Base-by-base conservation (phyloP, 768 basidiomycete species). In the Tricholoma sp. region DNA sequence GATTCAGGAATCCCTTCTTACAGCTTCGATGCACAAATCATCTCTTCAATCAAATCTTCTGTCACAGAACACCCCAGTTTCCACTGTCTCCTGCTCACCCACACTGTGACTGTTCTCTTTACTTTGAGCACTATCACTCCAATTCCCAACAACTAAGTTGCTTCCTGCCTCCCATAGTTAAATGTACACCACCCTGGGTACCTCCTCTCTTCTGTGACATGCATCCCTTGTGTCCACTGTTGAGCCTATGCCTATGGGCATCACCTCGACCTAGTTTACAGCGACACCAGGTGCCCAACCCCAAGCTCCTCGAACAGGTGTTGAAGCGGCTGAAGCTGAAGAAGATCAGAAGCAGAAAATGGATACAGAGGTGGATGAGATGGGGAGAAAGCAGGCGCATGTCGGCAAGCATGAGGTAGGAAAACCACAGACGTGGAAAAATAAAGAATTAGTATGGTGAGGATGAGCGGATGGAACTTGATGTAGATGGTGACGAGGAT, bases 391-490 rank as follows among this genome's bases (percentile, higher is more conserved):
- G 45, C 80, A 84, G 57, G 83, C 98, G 27, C 95, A 98, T 71
- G 72, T 98, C 55, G 90, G 76, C 57, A 91, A 84, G 71, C 96
- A 99, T n/a, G 76, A 92, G 98, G 73, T 69, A 98, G 73, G 71
- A 61, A 89, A 82, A 75, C 66, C 98, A 72, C 94, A 97, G 79
- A 86, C 86, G 57, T 81, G 94, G 67, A 97, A 97, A 80, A n/a
- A n/a, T n/a, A n/a, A n/a, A n/a, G n/a, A n/a, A n/a, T n/a, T n/a
- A n/a, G n/a, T n/a, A n/a, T n/a, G n/a, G n/a, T n/a, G n/a, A n/a
- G n/a, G n/a, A 96, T 98, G 92, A 98, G 96, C 76, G 96, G 92
- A 9, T 71, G 98, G 60, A 90, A 86, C n/a, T n/a, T n/a, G n/a
- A n/a, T n/a, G n/a, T n/a, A n/a, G n/a, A 64, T n/a, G 51, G 18